Conservation (phyloP, 768 basidiomycete genomes). For the Pisolithus tinctorius region DNA sequence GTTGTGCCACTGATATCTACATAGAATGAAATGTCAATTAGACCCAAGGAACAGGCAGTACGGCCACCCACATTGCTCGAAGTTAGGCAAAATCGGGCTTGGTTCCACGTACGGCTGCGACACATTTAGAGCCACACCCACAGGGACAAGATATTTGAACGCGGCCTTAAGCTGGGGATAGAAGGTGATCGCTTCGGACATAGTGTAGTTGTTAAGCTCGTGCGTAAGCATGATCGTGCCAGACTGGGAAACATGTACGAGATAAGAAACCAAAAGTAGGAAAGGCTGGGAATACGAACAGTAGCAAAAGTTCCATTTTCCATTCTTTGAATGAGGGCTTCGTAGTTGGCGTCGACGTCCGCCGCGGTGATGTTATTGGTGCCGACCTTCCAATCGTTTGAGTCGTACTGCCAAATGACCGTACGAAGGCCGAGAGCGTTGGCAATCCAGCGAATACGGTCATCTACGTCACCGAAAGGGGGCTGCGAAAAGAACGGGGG, state of each 20-base stretch:
- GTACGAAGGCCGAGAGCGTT: conserved; percentile 61
- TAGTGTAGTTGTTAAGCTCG: conserved; percentile 55
- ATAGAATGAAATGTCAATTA: not conserved
- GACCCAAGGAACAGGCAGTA: not conserved
- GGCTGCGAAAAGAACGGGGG: conserved; percentile 31
- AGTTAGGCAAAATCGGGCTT: conserved; percentile 34
- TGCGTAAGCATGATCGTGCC: conserved; percentile 54
- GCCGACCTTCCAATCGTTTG: conserved; percentile 68
- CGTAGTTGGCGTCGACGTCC: conserved; percentile 49
- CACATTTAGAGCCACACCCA: conserved; percentile 45
- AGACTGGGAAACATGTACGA: conserved; percentile 19
- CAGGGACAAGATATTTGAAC: conserved; percentile 46
- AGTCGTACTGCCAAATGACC: conserved; percentile 67
- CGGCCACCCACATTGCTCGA: conserved; percentile 36
- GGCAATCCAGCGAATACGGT: conserved; percentile 69
- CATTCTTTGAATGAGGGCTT: conserved; percentile 42
- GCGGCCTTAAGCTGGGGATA: conserved; percentile 38
- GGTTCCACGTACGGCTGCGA: conserved; percentile 48
- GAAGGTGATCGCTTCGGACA: conserved; percentile 48
- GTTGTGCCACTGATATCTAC: conserved; percentile 23
- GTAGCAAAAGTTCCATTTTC: conserved; percentile 35
- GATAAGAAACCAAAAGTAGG: not conserved
- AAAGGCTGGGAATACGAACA: conserved; percentile 19
- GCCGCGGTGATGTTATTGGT: conserved; percentile 37
- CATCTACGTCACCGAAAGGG: conserved; percentile 65